Conservation (phyloP, 495 filamentous ascomycete genomes). For the Annulohypoxylon maeteangense region DNA sequence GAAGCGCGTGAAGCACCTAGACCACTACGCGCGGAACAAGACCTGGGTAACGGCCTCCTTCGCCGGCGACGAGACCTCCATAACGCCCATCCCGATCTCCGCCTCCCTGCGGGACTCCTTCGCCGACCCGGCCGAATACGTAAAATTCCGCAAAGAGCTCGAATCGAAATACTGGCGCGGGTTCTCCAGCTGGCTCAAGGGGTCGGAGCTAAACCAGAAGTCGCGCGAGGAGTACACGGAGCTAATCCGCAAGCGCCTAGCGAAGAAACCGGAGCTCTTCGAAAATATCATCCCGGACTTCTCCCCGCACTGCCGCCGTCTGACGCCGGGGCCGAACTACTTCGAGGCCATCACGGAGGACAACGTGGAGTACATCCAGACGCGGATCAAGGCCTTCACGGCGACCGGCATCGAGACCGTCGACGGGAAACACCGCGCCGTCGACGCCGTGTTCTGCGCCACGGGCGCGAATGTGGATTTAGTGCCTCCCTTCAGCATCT, state of each 20-base stretch:
- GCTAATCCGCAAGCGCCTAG: slow-evolving; percentile 62
- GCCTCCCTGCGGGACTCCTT: slow-evolving; percentile 58
- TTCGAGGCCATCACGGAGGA: slow-evolving; percentile 72
- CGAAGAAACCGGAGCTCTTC: slow-evolving; percentile 64
- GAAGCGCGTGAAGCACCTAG: slow-evolving; percentile 62
- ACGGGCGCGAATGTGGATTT: slow-evolving; percentile 72
- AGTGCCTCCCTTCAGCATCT: slow-evolving; percentile 68
- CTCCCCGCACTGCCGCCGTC: slow-evolving; percentile 72
- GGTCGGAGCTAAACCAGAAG: slow-evolving; percentile 60
- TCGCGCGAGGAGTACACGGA: slow-evolving; percentile 62
- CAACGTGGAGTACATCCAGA: slow-evolving; percentile 70
- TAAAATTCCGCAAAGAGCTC: slow-evolving; percentile 57
- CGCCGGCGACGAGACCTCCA: slow-evolving; percentile 54
- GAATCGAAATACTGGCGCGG: slow-evolving; percentile 68
- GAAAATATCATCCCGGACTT: slow-evolving; percentile 71
- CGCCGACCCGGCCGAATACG: slow-evolving; percentile 55
- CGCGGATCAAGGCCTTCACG: slow-evolving; percentile 67
- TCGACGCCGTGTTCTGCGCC: slow-evolving; percentile 73
- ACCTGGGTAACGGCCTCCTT: slow-evolving; percentile 74
- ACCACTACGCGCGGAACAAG: slow-evolving; percentile 72
- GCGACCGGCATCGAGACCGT: slow-evolving; percentile 65
- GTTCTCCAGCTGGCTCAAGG: slow-evolving; percentile 66
- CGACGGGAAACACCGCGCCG: slow-evolving; percentile 61
- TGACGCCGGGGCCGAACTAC: slow-evolving; percentile 78
- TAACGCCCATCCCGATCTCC: slow-evolving; percentile 61